Conservation (phyloP, 140 eudicot genomes). For the Anethum foeniculum region DNA sequence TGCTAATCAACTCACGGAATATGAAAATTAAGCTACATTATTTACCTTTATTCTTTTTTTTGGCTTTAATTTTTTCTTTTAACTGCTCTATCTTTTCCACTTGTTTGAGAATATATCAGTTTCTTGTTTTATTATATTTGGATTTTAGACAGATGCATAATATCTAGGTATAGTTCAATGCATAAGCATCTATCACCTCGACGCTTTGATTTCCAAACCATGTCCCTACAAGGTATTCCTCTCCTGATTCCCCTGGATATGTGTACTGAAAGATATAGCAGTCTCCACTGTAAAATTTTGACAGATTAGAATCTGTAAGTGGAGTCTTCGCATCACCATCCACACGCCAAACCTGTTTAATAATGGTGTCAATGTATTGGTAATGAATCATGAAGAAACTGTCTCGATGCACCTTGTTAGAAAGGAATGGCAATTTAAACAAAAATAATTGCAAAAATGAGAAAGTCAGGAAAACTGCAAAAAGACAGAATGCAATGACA, state of each 20-base stretch:
- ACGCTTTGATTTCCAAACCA: slow-evolving; percentile 93
- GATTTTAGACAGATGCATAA: neutral
- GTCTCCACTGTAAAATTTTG: slow-evolving; percentile 95
- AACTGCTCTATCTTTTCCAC: neutral
- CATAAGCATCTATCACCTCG: slow-evolving; percentile 41
- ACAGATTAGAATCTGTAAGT: slow-evolving; percentile 60
- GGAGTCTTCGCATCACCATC: slow-evolving; percentile 65
- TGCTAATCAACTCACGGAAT: neutral
- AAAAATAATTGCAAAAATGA: neutral
- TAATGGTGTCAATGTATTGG: slow-evolving; percentile 14
- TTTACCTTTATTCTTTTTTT: neutral
- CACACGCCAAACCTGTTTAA: slow-evolving; percentile 87
- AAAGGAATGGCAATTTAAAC: neutral
- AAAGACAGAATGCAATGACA: neutral
- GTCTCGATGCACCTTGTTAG: slow-evolving; percentile 4
- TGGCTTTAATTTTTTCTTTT: neutral
- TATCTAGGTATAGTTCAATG: neutral
- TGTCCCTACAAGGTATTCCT: slow-evolving; percentile 83
- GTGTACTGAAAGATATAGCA: slow-evolving; percentile 87
- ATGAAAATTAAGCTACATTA: neutral
- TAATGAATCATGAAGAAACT: neutral
- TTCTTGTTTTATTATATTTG: neutral
- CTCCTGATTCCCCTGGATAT: slow-evolving; percentile 82
- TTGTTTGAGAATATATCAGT: neutral
- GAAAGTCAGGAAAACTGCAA: neutral